phyloP scores from a whole-genome alignment of 2,329 filamentous ascomycete species.

The Xylaria sp. region DNA sequence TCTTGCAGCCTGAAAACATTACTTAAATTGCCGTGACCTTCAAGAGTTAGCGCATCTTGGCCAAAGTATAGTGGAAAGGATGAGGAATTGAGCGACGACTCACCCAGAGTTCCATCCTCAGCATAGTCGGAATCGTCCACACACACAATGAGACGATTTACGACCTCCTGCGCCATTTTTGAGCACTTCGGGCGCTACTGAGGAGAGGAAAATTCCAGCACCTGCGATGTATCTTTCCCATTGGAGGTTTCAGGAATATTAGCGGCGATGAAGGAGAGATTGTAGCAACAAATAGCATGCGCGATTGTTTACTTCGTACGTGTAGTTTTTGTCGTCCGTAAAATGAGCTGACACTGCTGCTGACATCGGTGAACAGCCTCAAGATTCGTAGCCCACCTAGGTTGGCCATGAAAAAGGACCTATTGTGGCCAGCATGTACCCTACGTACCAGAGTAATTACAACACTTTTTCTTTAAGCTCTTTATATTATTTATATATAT shows the following conservation, averaged over 20 bases:
- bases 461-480: too few species aligned
- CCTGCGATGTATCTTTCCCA: background rate
- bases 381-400: too few species aligned
- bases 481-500: too few species aligned
- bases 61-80: background rate
- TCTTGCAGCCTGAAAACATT: conserved; percentile 26
- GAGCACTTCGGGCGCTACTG: conserved; percentile 3
- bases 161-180: conserved; percentile 17
- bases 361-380: background rate
- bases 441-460: too few species aligned
- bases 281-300: background rate
- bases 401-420: too few species aligned
- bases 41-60: conserved; percentile 12
- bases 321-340: background rate
- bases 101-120: conserved; percentile 32
- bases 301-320: background rate
- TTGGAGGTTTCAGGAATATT: background rate
- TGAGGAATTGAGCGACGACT: background rate
- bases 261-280: background rate
- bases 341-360: background rate
- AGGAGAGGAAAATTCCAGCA: background rate
- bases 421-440: too few species aligned
- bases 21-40: conserved; percentile 30
- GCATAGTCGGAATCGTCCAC: conserved; percentile 30
- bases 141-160: conserved; percentile 26